Evolutionary conservation across 208 protist species (phyloP), one percentile per base, ranked within the genome.

Genomic region (Acanthamoeba divionensis): DNA sequence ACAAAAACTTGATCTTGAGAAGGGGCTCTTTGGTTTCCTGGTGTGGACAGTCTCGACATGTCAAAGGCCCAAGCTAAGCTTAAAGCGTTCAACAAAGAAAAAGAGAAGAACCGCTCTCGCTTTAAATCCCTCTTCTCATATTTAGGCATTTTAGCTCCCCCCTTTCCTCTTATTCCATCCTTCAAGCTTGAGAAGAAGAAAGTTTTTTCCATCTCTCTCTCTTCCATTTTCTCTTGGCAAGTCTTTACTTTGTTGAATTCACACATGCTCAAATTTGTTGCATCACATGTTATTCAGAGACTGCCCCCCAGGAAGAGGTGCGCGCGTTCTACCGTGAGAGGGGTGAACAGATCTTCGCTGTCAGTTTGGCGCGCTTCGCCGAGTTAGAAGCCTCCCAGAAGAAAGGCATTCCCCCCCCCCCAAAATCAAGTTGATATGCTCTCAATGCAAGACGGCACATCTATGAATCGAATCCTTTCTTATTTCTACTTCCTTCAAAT

Each of bases 261-360:
- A n/a, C n/a, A n/a, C n/a, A n/a, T n/a, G n/a, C n/a, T n/a, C n/a
- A n/a, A n/a, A 41, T 41, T 41, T 41, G 36, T 41, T 41, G n/a
- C n/a, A n/a, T n/a, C n/a, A n/a, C n/a, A n/a, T n/a, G n/a, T n/a
- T 47, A 26, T 5, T n/a, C 41, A 82, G 71, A 82, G 45, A 82
- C 48, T n/a, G 71, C 15, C 5, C 38, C 71, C 47, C 54, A 45
- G 47, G 71, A 82, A 18, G 71, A 82, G 47, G 6, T 82, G 15
- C 54, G 60, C 7, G n/a, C 26, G 0, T 82, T 82, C 71, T 82
- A 63, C 9, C 26, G 54, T 0, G 71, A 82, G 26, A 82, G 60
- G 71, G 54, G 60, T 6, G 71, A 82, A 38, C 71, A 82, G 45
- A 82, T 82, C 71, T 82, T 82, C 24, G 71, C 71, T 52, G 71